Evolutionary conservation across 129 eudicot genomes (phyloP).

Genomic region (Tanacetum coccineum): DNA sequence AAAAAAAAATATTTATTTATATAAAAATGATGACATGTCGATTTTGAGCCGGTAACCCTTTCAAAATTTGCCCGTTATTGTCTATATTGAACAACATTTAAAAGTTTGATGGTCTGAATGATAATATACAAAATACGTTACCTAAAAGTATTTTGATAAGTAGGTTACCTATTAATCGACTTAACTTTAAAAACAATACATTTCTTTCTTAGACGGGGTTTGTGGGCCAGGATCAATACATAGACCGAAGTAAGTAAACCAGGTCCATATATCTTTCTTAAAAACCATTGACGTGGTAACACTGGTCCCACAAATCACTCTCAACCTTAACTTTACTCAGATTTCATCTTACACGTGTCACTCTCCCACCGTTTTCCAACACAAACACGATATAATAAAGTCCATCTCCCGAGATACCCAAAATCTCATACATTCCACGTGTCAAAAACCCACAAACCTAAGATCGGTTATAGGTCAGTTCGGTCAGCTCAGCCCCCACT

Average conservation of each 20-base stretch:
- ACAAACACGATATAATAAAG: not conserved
- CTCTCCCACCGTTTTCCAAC: not conserved
- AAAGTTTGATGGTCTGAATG: too few relatives aligned
- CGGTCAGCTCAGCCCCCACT: constrained; percentile 10
- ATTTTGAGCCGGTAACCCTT: too few relatives aligned
- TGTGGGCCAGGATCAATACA: not conserved
- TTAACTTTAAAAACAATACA: too few relatives aligned
- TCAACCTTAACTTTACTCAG: constrained; percentile 1
- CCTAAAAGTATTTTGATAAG: too few relatives aligned
- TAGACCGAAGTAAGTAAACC: not conserved
- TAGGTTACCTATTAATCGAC: too few relatives aligned
- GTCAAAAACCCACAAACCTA: not conserved
- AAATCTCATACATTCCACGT: constrained; percentile 17
- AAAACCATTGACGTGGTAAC: constrained; percentile 1
- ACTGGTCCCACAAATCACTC: constrained; percentile 22
- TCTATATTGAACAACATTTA: too few relatives aligned
- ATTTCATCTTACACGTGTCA: constrained; percentile 20
- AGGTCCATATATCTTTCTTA: not conserved
- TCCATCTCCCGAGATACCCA: not conserved
- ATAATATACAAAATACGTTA: too few relatives aligned
- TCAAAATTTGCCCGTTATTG: too few relatives aligned
- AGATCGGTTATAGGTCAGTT: not conserved
- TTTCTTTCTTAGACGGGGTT: not conserved
- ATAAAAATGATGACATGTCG: too few relatives aligned
- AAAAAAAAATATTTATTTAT: too few relatives aligned